Conservation (phyloP, 2,329 filamentous ascomycete species). For the Botryotinia globosa region DNA sequence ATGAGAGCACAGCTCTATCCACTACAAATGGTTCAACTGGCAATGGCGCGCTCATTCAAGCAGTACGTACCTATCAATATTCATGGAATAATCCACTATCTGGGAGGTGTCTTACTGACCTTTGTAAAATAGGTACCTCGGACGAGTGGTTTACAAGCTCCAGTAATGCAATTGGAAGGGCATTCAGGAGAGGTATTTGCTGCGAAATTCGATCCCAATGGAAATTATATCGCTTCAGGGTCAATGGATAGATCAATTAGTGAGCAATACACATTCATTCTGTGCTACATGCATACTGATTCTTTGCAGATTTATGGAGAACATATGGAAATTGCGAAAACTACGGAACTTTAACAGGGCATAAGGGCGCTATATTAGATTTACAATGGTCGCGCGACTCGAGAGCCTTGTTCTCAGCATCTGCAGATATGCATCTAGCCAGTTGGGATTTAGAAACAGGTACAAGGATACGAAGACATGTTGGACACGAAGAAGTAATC, state of each 20-base stretch:
- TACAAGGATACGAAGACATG: constrained; percentile 84
- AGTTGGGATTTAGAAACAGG: constrained; percentile 95
- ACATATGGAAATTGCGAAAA: constrained; percentile 93
- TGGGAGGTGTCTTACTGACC: constrained; percentile 30
- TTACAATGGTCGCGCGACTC: constrained; percentile 97
- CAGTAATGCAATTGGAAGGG: constrained; percentile 89
- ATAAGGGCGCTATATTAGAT: constrained; percentile 87
- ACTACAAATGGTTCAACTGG: constrained; percentile 54
- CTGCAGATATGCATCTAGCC: constrained; percentile 87
- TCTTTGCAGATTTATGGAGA: constrained; percentile 75
- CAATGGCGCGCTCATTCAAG: constrained; percentile 63
- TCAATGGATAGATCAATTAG: constrained; percentile 92
- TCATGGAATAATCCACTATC: constrained; percentile 15
- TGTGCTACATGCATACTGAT: constrained; percentile 24
- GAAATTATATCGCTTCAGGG: constrained; percentile 85
- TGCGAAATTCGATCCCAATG: constrained; percentile 84
- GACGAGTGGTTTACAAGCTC: constrained; percentile 80
- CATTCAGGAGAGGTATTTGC: constrained; percentile 85
- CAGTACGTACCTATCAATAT: constrained; percentile 49
- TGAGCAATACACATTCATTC: constrained; percentile 46
- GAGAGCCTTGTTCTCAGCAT: constrained; percentile 84
- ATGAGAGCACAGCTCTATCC: constrained; percentile 51
- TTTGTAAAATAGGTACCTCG: constrained; percentile 60
- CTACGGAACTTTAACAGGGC: constrained; percentile 82
- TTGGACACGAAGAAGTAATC: constrained; percentile 94